Evolutionary conservation across 106 monocot genomes (phyloP).

Genomic region (Platanthera zijinensis): DNA sequence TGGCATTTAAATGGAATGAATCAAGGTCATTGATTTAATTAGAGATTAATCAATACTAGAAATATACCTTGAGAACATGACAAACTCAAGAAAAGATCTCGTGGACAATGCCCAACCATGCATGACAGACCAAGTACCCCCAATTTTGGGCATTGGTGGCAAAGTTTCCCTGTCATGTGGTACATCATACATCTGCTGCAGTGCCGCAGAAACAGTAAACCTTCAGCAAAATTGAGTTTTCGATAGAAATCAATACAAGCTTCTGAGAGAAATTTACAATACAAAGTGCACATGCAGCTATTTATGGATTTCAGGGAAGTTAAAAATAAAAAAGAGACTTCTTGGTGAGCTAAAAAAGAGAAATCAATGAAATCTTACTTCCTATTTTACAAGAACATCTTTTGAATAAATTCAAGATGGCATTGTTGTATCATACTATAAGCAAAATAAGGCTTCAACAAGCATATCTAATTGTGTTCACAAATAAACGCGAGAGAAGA

Average conservation of each 20-base stretch:
- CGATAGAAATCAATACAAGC: not conserved
- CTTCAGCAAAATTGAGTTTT: conserved; percentile 29
- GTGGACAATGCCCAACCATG: conserved; percentile 95
- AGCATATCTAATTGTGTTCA: not conserved
- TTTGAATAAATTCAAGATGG: not conserved
- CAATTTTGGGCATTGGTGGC: conserved; percentile 73
- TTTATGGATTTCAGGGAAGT: not conserved
- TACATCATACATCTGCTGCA: conserved; percentile 76
- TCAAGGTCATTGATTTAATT: not conserved
- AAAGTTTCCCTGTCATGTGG: conserved; percentile 40
- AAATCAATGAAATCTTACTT: not conserved
- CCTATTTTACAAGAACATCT: not conserved
- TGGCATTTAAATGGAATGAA: not conserved
- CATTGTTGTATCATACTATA: not conserved
- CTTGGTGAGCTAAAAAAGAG: not conserved
- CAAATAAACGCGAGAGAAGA: not conserved
- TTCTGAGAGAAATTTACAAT: not conserved
- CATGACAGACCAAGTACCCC: conserved; percentile 81
- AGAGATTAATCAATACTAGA: not conserved
- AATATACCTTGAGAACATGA: conserved; percentile 93
- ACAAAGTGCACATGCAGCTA: not conserved
- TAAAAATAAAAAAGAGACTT: not conserved
- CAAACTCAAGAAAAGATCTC: conserved; percentile 87
- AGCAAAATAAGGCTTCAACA: not conserved
- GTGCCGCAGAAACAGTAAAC: conserved; percentile 48